Evolutionary conservation across 441 rosid genomes (phyloP).

Genomic region (Syzygium syzygioides): DNA sequence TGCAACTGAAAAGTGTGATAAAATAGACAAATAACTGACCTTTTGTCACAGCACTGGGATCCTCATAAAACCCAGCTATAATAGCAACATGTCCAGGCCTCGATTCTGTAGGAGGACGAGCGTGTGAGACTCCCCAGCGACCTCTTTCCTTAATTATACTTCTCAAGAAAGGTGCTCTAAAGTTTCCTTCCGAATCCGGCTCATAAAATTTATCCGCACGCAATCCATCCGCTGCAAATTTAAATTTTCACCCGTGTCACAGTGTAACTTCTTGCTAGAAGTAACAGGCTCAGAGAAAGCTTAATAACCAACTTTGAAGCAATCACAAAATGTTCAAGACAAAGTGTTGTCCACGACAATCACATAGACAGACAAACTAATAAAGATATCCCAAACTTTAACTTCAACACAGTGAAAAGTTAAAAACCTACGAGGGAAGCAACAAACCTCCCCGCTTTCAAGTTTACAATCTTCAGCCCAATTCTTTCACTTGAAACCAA

Average conservation of each 20-base stretch:
- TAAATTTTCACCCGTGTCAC: background rate
- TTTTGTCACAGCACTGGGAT: constrained; percentile 98
- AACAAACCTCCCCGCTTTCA: background rate
- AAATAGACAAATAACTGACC: constrained; percentile 22
- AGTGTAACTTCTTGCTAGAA: background rate
- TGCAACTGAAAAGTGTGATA: background rate
- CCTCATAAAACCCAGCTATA: constrained; percentile 97
- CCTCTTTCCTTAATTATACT: constrained; percentile 69
- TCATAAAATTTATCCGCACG: constrained; percentile 96
- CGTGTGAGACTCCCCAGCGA: constrained; percentile 99
- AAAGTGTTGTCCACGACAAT: background rate
- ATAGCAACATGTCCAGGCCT: constrained; percentile 96
- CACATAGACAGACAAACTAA: background rate
- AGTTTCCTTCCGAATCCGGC: constrained; percentile 66
- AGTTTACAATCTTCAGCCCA: background rate
- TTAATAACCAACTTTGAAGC: background rate
- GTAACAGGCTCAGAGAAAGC: background rate
- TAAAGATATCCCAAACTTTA: background rate
- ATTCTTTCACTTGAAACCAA: background rate
- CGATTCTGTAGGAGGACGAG: constrained; percentile 98
- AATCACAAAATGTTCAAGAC: background rate
- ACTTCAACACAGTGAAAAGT: background rate
- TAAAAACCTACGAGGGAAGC: background rate
- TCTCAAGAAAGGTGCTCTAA: constrained; percentile 90
- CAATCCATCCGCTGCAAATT: constrained; percentile 80